phyloP scores from a whole-genome alignment of 2,329 filamentous ascomycete species.

The Cytospora mali region DNA sequence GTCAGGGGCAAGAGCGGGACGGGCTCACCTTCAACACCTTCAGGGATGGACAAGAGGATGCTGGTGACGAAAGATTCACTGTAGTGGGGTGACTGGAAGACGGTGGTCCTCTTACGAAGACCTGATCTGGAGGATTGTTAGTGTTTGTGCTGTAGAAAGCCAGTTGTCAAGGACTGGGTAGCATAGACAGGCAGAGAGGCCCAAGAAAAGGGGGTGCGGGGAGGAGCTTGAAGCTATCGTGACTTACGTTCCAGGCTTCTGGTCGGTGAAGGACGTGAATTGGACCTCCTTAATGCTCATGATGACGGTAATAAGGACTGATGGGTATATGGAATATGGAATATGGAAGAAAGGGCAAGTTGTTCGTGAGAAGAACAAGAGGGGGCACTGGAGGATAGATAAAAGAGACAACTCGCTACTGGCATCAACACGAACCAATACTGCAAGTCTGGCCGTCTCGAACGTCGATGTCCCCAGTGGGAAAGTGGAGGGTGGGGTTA shows the following conservation, averaged over 20 bases:
- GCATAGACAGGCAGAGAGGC: conserved; percentile 5
- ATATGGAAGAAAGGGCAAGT: conserved; percentile 1
- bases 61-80: conserved; percentile 93
- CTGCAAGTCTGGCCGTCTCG: conserved; percentile 20
- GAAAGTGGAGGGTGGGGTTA: conserved; percentile 16
- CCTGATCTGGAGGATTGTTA: conserved; percentile 68
- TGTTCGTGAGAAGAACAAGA: not conserved
- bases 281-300: conserved; percentile 80
- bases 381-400: conserved; percentile 17
- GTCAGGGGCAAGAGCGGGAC: conserved; percentile 7
- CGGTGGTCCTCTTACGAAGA: conserved; percentile 97
- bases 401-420: conserved; percentile 13
- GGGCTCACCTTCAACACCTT: conserved; percentile 74
- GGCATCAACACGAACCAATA: conserved; percentile 3
- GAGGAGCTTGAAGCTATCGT: conserved; percentile 27
- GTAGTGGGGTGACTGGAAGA: conserved; percentile 95
- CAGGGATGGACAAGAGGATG: conserved; percentile 94
- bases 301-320: conserved; percentile 35
- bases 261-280: conserved; percentile 86
- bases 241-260: conserved; percentile 98
- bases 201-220: conserved; percentile 14
- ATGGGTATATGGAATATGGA: conserved; percentile 33
- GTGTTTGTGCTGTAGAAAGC: not conserved
- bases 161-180: not conserved
- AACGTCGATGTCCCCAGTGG: conserved; percentile 12